A percentile compares a stretch with the other conserved stretches of the same genome.
phyloP scores from a whole-genome alignment of 2,329 filamentous ascomycete species.

The Davidsoniella neocaledoniae region DNA sequence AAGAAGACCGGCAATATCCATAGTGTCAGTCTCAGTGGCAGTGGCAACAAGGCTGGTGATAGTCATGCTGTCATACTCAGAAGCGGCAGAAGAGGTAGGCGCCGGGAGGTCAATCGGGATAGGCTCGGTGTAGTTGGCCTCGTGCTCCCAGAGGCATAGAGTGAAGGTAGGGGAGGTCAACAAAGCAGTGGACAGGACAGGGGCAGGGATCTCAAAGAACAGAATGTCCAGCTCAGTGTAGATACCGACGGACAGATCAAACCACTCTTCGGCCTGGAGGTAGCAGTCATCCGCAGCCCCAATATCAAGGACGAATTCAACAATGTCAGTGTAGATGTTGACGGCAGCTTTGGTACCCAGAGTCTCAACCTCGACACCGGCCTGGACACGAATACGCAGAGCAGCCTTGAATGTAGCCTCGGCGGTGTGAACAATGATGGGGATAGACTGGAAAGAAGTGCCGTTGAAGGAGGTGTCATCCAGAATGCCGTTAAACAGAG shows the following conservation, averaged over 20 bases:
- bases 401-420: slow-evolving; percentile 30
- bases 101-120: no score
- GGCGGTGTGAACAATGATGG: slow-evolving; percentile 30
- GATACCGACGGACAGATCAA: slow-evolving; percentile 24
- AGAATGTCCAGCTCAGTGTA: slow-evolving; percentile 22
- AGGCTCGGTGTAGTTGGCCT: neutral
- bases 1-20: neutral
- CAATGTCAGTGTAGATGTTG: slow-evolving; percentile 33
- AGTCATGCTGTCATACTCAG: no score
- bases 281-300: slow-evolving; percentile 22
- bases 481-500: slow-evolving; percentile 27
- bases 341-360: slow-evolving; percentile 27
- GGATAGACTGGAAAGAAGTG: slow-evolving; percentile 27
- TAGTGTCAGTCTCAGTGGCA: neutral
- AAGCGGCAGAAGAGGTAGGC: no score
- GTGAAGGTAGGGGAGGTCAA: slow-evolving; percentile 22
- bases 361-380: slow-evolving; percentile 23
- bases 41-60: neutral
- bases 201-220: slow-evolving; percentile 24
- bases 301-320: slow-evolving; percentile 33
- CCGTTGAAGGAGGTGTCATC: slow-evolving; percentile 28
- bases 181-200: slow-evolving; percentile 25
- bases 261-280: slow-evolving; percentile 21
- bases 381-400: slow-evolving; percentile 33
- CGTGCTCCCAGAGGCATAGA: slow-evolving; percentile 19